Percentiles rank a stretch among this genome's conserved stretches.
Evolutionary conservation across 306 rosid species (phyloP).

Genomic region (Ammopiptanthus mongolicus): DNA sequence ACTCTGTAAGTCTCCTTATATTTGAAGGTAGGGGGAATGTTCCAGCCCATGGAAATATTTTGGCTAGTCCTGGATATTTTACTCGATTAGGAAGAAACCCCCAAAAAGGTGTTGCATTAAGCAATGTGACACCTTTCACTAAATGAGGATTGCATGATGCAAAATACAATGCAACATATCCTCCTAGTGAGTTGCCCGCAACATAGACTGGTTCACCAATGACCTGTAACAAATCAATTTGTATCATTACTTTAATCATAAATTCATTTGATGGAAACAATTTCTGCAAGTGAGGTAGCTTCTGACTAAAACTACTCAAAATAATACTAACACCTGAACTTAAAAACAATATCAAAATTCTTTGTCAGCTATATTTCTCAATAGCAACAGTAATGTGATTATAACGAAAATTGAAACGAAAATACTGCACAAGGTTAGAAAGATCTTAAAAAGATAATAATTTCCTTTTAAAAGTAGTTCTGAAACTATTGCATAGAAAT

Average conservation of each 20-base stretch:
- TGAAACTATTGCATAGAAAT: neutral
- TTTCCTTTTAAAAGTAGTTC: neutral
- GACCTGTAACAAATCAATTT: constrained; percentile 46
- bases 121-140: constrained; percentile 90
- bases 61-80: constrained; percentile 66
- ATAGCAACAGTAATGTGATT: neutral
- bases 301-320: neutral
- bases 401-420: neutral
- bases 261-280: neutral
- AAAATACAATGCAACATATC: constrained; percentile 86
- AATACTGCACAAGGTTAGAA: neutral
- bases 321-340: neutral
- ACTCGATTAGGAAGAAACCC: constrained; percentile 82
- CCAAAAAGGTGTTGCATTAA: constrained; percentile 98
- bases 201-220: constrained; percentile 90
- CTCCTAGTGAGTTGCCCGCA: constrained; percentile 92
- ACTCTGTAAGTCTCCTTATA: constrained; percentile 64
- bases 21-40: constrained; percentile 74
- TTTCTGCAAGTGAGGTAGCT: neutral
- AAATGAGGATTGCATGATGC: constrained; percentile 83
- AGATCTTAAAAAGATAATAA: neutral
- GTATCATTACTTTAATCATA: neutral
- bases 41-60: constrained; percentile 81
- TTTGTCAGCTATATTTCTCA: neutral
- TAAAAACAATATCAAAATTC: neutral